These are phyloP conservation scores for Nicotiana tomentosiformis DNA, from an alignment of 257 asterid species.

Conservation along the genomic window DNA sequence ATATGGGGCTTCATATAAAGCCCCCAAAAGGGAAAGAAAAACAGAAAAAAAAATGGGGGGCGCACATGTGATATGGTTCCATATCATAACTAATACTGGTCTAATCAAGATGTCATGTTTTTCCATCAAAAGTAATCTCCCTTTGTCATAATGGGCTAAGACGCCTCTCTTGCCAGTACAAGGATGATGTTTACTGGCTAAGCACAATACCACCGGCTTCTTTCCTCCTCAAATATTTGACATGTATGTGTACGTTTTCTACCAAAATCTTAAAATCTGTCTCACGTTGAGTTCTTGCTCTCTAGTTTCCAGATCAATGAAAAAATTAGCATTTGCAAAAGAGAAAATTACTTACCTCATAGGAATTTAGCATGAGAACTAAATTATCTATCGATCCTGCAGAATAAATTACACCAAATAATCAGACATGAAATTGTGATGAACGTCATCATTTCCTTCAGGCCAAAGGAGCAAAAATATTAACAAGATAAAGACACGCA, in stretches of 20 bases:
- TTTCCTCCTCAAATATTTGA: neutral
- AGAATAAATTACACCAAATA: neutral
- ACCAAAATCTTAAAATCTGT: neutral
- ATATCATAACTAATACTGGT: neutral
- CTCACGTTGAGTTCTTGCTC: neutral
- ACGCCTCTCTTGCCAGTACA: neutral
- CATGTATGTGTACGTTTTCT: neutral
- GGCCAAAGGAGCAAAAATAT: neutral
- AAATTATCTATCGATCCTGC: conserved; percentile 11
- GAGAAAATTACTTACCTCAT: neutral
- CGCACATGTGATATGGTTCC: neutral
- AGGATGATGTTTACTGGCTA: neutral
- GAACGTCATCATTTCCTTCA: neutral
- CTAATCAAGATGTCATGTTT: neutral
- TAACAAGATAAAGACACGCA: neutral
- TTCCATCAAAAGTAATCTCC: neutral
- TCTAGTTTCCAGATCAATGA: neutral
- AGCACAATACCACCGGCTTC: neutral
- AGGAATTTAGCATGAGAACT: neutral
- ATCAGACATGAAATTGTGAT: neutral
- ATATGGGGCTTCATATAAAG: neutral
- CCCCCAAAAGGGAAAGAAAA: neutral
- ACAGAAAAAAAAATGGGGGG: neutral
- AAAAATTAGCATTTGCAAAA: neutral
- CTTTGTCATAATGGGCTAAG: neutral